Conservation (phyloP, 306 rosid genomes). For the Malus sieversii region DNA sequence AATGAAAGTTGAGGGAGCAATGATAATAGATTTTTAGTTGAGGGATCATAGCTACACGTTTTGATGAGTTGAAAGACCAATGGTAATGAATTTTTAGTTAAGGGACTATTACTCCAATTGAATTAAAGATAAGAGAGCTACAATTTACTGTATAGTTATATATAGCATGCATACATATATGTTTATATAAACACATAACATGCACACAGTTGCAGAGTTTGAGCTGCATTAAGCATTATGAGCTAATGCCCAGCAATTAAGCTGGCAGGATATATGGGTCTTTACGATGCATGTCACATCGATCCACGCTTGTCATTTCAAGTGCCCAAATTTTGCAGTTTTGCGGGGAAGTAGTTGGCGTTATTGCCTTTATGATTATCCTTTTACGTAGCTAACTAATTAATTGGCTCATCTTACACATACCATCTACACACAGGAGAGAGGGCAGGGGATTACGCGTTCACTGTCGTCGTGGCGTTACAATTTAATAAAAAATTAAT, state of each 20-base stretch:
- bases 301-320: constrained; percentile 54
- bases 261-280: background rate
- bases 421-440: background rate
- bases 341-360: constrained; percentile 48
- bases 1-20: too few species aligned
- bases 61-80: too few species aligned
- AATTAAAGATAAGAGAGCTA: too few species aligned
- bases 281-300: constrained; percentile 31
- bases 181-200: constrained; percentile 22
- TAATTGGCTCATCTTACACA: background rate
- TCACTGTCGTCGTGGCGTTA: fast-evolving
- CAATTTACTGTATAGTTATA: too few species aligned
- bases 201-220: constrained; percentile 28
- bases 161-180: constrained; percentile 12
- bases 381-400: constrained; percentile 27
- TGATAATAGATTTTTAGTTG: too few species aligned
- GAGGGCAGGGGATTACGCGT: background rate
- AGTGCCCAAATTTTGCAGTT: constrained; percentile 35
- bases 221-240: constrained; percentile 38
- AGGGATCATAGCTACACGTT: too few species aligned
- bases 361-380: constrained; percentile 30
- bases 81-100: too few species aligned
- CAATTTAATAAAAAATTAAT: too few species aligned
- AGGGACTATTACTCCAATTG: too few species aligned
- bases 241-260: constrained; percentile 4